phyloP scores from a whole-genome alignment of 306 rosid genomes.

The Quercus bicolor region DNA sequence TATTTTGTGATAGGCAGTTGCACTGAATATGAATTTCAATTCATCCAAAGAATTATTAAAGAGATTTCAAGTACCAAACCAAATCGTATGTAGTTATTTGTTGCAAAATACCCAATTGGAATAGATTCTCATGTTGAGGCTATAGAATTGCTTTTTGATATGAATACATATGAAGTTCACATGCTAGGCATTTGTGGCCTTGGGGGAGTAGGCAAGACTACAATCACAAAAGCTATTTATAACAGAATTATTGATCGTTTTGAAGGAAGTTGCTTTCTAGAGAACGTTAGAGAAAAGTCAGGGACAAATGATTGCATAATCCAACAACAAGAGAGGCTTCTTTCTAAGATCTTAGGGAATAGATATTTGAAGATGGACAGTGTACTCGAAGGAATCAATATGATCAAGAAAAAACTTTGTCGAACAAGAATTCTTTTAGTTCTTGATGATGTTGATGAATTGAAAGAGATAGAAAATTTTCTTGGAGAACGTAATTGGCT shows the following conservation, averaged over 20 bases:
- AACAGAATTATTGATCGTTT: too few relatives aligned
- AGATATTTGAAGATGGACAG: constrained; percentile 2
- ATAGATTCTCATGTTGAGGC: constrained; percentile 3
- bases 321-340: constrained; percentile 12
- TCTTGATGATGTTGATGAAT: constrained; percentile 20
- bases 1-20: too few relatives aligned
- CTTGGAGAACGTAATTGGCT: constrained; percentile 16
- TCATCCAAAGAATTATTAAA: constrained; percentile 4
- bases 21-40: not conserved
- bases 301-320: not conserved
- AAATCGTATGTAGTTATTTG: not conserved
- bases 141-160: not conserved
- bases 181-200: constrained; percentile 20
- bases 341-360: constrained; percentile 11
- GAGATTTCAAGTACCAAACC: not conserved
- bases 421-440: constrained; percentile 13
- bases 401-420: not conserved
- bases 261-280: too few relatives aligned
- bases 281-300: not conserved
- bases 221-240: not conserved
- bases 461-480: constrained; percentile 1
- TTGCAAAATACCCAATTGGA: constrained; percentile 16
- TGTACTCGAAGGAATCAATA: not conserved
- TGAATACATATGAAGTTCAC: constrained; percentile 1
- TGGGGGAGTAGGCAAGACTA: constrained; percentile 14